Evolutionary conservation across 1,284 basidiomycete species (phyloP), one percentile per base, ranked within the genome.

Genomic region (Ustilago sp.): DNA sequence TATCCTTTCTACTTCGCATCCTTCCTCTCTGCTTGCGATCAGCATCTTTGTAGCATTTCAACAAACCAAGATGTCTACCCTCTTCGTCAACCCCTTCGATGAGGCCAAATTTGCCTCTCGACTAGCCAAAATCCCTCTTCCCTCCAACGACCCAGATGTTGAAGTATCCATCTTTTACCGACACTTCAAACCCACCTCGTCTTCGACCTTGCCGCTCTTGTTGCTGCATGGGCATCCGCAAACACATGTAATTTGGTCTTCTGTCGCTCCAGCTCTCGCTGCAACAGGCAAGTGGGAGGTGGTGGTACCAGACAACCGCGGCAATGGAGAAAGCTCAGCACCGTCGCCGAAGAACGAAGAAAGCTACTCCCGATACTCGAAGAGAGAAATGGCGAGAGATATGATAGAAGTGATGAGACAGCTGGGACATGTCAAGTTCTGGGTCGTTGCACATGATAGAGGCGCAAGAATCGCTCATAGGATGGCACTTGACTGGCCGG

Each of bases 401-500:
- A 80, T 84, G 68, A 80, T 87, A 0, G 77, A 82, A 38, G 78
- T 87, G 13, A 87, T 87, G 87, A 63, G 78, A n/a, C 62, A 78
- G 19, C 68, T 86, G 15, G 84, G 85, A 9, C 59, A 71, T 41
- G 79, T 80, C 28, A 60, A 65, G 9, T 87, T 87, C 72, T 68
- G 66, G 15, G 59, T 88, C 7, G 71, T 87, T 2, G 84, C 77
- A 0, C 87, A 88, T 63, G 87, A 88, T 69, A 74, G 87, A n/a
- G 87, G 87, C n/a, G 87, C 83, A 3, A 77, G 87, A 45, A 86
- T 88, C 8, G 82, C 86, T 2, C 87, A 88, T 76, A 79, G 87
- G 13, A 63, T 88, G 28, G 84, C 80, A 0, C 60, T 87, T 1
- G 87, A 88, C 74, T 73, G 84, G 59, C 85, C 85, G 1, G 70